Evolutionary conservation across 2,329 filamentous ascomycete species (phyloP), one percentile per base, ranked within the genome.

Genomic region (Dothistroma septosporum): DNA sequence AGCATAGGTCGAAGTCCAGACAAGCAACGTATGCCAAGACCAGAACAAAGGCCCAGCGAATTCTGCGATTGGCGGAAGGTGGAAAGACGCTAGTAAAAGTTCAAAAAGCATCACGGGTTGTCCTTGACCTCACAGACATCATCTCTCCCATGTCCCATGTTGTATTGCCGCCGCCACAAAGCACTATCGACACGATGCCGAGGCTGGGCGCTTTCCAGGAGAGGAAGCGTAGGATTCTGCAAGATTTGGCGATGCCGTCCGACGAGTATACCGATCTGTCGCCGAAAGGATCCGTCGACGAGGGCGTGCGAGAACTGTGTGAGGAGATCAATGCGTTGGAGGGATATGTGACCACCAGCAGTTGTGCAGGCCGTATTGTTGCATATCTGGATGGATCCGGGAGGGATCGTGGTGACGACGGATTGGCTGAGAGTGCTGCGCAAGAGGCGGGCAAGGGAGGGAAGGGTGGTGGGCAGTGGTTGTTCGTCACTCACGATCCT

Each of bases 281-380:
- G 1, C 92, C 93, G 2, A 97, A 97, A 78, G 93, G 92, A 16
- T 89, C 87, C 0, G 84, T 97, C 21, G 93, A 97, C 74, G 84
- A 79, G 53, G 88, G 86, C 0, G 92, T 97, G 66, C 83, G 87
- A 52, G 82, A 87, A 22, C 79, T 97, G 57, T 92, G 97, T 62
- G 81, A 83, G 55, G 85, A 89, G 66, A 88, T 97, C 73, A 97
- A 97, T 75, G 74, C 70, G 1, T 72, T 88, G 6, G 83, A 87
- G 1, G 91, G 90, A 1, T 83, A 92, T 46, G 91, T 95, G 35
- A 97, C 93, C 1, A 97, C 92, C 2, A 96, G 92, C 76, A 96
- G 92, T 75, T 97, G 93, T 74, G 90, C 91, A 1, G 93, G 93
- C 0, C 82, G 93, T 56, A 84, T 95, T 52, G 92, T 89, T 65